Evolutionary conservation across 495 filamentous ascomycete species (phyloP).

Genomic region (Sporormia fimetaria): DNA sequence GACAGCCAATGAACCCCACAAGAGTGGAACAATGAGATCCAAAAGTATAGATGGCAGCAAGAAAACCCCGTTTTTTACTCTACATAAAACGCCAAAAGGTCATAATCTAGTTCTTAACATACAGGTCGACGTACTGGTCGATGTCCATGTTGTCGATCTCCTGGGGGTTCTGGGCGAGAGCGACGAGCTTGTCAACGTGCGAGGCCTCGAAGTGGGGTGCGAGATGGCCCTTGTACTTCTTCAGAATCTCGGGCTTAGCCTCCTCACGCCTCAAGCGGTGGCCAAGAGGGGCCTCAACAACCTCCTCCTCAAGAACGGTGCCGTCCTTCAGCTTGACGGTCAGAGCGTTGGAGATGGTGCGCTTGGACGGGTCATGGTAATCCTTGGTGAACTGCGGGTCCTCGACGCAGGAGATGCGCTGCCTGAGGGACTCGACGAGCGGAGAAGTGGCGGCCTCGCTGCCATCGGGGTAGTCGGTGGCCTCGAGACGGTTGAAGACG

Average conservation of each 20-base stretch:
- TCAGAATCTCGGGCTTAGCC: slow-evolving; percentile 90
- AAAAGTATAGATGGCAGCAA: background rate
- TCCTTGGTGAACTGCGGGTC: slow-evolving; percentile 87
- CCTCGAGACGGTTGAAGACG: slow-evolving; percentile 80
- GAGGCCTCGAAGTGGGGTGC: slow-evolving; percentile 65
- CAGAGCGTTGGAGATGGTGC: slow-evolving; percentile 91
- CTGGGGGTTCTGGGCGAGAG: slow-evolving; percentile 59
- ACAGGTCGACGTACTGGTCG: slow-evolving; percentile 89
- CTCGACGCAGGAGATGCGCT: slow-evolving; percentile 90
- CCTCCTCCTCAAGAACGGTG: slow-evolving; percentile 80
- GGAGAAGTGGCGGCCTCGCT: slow-evolving; percentile 80
- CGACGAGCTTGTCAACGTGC: slow-evolving; percentile 66
- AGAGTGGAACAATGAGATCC: background rate
- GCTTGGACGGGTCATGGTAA: slow-evolving; percentile 86
- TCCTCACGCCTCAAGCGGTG: slow-evolving; percentile 86
- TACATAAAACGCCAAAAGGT: slow-evolving; percentile 17
- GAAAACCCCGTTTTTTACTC: slow-evolving; percentile 12
- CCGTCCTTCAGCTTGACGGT: slow-evolving; percentile 90
- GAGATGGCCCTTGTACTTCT: slow-evolving; percentile 89
- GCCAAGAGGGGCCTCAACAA: slow-evolving; percentile 90
- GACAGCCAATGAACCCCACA: too few species aligned
- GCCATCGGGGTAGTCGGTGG: slow-evolving; percentile 84
- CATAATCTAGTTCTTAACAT: slow-evolving; percentile 48
- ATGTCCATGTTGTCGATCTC: slow-evolving; percentile 70
- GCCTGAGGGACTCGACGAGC: slow-evolving; percentile 76